phyloP scores from a whole-genome alignment of 768 basidiomycete species.

The Lactarius pseudohatsudake region DNA sequence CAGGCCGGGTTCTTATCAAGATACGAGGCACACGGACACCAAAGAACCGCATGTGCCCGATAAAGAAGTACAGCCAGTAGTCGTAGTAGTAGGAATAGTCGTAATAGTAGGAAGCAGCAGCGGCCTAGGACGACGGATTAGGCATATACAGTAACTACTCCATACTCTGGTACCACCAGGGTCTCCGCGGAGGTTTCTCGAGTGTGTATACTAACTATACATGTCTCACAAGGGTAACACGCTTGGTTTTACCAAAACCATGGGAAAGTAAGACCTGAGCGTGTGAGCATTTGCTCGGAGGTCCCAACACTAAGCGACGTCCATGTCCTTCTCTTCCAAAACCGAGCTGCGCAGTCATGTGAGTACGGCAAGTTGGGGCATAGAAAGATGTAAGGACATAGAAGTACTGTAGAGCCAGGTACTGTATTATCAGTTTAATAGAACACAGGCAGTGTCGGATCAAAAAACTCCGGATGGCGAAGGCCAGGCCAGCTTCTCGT shows the following conservation, averaged over 20 bases:
- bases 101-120: neutral
- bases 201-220: neutral
- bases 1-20: neutral
- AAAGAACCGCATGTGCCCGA: neutral
- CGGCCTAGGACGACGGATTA: neutral
- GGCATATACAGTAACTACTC: neutral
- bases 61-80: neutral
- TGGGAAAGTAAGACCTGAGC: neutral
- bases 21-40: neutral
- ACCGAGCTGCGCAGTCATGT: neutral
- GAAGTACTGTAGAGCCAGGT: neutral
- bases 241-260: neutral
- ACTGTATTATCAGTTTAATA: neutral
- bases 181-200: neutral
- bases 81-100: neutral
- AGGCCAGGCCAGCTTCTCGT: neutral
- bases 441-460: neutral
- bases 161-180: neutral
- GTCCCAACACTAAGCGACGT: neutral
- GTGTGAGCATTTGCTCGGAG: neutral
- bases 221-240: neutral
- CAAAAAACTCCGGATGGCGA: neutral
- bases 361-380: neutral
- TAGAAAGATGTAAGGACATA: neutral
- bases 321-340: neutral